These are phyloP conservation scores for Cicer judaicum DNA, from an alignment of 306 rosid genomes.

Conservation along the genomic window DNA sequence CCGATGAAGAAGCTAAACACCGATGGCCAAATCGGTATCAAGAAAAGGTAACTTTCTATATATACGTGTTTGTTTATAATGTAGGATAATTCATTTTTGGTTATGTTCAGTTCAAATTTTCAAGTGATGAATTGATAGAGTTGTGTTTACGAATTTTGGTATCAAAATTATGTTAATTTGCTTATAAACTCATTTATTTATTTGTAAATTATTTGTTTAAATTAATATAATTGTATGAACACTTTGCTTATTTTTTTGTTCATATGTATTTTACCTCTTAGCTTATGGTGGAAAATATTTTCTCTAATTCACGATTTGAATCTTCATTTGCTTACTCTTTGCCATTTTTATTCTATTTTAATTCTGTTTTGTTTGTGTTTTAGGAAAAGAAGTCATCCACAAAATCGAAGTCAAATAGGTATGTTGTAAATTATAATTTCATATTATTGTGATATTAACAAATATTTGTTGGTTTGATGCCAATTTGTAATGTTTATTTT, in stretches of 20 bases:
- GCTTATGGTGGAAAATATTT: no score
- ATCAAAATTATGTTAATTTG: not conserved
- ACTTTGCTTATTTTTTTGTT: no score
- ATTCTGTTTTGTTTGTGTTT: not conserved
- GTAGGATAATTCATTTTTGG: no score
- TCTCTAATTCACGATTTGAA: no score
- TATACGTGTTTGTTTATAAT: no score
- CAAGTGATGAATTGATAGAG: not conserved
- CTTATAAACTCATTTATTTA: no score
- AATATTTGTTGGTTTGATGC: not conserved
- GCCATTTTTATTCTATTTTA: not conserved
- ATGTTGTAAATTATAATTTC: not conserved
- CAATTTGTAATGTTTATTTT: not conserved
- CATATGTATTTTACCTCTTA: no score
- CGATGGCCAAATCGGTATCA: conserved; percentile 71
- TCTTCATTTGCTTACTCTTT: no score
- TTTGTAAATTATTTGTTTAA: not conserved
- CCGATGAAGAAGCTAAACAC: conserved; percentile 50
- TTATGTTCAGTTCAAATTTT: not conserved
- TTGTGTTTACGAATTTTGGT: not conserved
- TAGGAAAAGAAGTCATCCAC: conserved; percentile 16
- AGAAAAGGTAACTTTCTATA: conserved; percentile 35
- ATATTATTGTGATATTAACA: not conserved
- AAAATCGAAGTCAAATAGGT: conserved; percentile 30
- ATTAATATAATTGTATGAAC: no score